Evolutionary conservation across 2,329 filamentous ascomycete species (phyloP), one percentile per base, ranked within the genome.

Genomic region (Hypoxylon sp.): DNA sequence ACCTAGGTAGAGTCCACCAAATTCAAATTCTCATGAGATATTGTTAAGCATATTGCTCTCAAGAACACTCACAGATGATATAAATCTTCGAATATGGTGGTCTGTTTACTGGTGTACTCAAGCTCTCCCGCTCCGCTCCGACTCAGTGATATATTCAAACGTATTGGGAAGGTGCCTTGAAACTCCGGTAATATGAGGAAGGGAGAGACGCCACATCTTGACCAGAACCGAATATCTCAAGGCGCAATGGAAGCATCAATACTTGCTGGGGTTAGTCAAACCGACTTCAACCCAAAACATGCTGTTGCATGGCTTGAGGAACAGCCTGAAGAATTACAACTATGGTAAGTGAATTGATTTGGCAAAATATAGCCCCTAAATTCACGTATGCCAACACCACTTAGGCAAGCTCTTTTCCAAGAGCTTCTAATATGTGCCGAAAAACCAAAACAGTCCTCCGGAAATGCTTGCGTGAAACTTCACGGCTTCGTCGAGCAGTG

Each of bases 401-500:
- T 27, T 51, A 79, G 77, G 60, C 54, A 82, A 66, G 75, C 75
- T 35, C 76, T 87, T 4, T 88, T 88, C 73, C 74, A 82, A 13
- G 79, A 80, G 54, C 82, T 89, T 10, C 79, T 89, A 3, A 73
- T 78, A 14, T 81, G 81, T 64, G 86, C 87, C 30, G 81, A 83
- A 8, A 85, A 87, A 73, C 86, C 88, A 11, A 85, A 85, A 58
- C 84, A 85, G 59, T 81, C 83, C 27, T 89, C 86, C 3, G 87
- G 86, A 11, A 85, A 88, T 73, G 84, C 86, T 13, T 90, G 86
- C 64, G 82, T 87, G 69, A 88, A 86, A 75, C 83, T 91, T 20
- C 90, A 88, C 70, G 86, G 88, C 33, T 90, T 90, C 69, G 83
- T 90, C 66, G 88, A 90, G 74, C 85, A 88, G 66, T 86, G 86